Conservation (phyloP, 2,329 filamentous ascomycete genomes). For the Stachybotrys chartarum region DNA sequence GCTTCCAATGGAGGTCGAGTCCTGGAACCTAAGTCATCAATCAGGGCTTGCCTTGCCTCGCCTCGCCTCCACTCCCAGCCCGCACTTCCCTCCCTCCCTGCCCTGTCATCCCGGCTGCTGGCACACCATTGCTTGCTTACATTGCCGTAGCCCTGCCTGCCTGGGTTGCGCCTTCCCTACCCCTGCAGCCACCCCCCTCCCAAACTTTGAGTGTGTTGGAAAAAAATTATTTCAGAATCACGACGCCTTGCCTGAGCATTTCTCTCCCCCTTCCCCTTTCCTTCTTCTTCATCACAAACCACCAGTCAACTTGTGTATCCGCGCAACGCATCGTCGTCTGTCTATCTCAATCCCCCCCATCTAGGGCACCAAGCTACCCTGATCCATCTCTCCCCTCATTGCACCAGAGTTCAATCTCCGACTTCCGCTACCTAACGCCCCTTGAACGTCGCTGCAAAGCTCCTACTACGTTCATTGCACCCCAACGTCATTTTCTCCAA, state of each 20-base stretch:
- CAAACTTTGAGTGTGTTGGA: slow-evolving; percentile 12
- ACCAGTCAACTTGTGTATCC: slow-evolving; percentile 37
- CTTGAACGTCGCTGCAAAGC: slow-evolving; percentile 37
- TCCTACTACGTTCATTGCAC: slow-evolving; percentile 15
- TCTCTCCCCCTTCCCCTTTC: slow-evolving; percentile 23
- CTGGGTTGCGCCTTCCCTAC: background rate
- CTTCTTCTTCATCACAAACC: slow-evolving; percentile 34
- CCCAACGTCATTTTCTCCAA: slow-evolving; percentile 40
- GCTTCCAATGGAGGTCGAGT: too few relatives aligned
- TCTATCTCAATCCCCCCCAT: slow-evolving; percentile 34
- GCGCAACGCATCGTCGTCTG: slow-evolving; percentile 40
- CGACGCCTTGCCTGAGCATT: slow-evolving; percentile 17
- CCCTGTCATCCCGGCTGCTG: background rate
- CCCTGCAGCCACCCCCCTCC: slow-evolving; percentile 14
- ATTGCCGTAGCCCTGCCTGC: background rate
- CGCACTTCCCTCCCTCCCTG: background rate
- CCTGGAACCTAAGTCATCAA: background rate
- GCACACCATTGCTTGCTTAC: background rate
- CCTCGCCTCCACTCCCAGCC: background rate
- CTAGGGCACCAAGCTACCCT: slow-evolving; percentile 94
- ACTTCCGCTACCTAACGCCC: slow-evolving; percentile 31
- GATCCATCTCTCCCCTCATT: slow-evolving; percentile 48
- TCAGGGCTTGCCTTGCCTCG: background rate
- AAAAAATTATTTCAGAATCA: slow-evolving; percentile 35
- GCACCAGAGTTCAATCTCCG: slow-evolving; percentile 61